These are phyloP conservation scores for Bipolaris victoriae DNA, from an alignment of 2,329 filamentous ascomycete species.

Conservation along the genomic window DNA sequence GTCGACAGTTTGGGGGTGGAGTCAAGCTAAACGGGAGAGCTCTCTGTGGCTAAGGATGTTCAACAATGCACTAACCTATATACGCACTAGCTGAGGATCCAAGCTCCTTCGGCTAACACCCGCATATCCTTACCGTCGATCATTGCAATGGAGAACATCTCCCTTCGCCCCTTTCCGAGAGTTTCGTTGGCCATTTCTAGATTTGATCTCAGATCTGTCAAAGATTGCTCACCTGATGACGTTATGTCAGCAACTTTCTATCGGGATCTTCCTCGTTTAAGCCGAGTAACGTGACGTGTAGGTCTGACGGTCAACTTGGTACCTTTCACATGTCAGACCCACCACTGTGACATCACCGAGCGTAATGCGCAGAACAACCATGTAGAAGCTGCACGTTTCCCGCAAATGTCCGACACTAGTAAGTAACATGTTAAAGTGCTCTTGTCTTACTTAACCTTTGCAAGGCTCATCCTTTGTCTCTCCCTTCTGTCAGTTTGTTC, in stretches of 20 bases:
- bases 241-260: too few species aligned
- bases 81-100: background rate
- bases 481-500: background rate
- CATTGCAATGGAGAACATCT: background rate
- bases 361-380: slow-evolving; percentile 18
- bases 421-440: background rate
- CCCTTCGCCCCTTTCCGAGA: background rate
- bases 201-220: background rate
- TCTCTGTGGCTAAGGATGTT: slow-evolving; percentile 14
- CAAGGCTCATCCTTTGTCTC: background rate
- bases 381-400: slow-evolving; percentile 17
- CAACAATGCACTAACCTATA: slow-evolving; percentile 9
- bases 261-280: background rate
- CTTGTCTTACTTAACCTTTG: background rate
- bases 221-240: background rate
- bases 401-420: slow-evolving; percentile 3
- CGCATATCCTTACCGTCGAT: slow-evolving; percentile 17
- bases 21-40: slow-evolving; percentile 15
- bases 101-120: slow-evolving; percentile 13
- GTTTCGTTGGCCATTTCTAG: background rate
- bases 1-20: slow-evolving; percentile 17
- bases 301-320: background rate
- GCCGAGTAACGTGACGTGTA: background rate
- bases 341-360: slow-evolving; percentile 32
- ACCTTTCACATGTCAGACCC: slow-evolving; percentile 31